Conservation (phyloP, 192 early-diverging fungal species). For the Martensiomyces pterosporus region DNA sequence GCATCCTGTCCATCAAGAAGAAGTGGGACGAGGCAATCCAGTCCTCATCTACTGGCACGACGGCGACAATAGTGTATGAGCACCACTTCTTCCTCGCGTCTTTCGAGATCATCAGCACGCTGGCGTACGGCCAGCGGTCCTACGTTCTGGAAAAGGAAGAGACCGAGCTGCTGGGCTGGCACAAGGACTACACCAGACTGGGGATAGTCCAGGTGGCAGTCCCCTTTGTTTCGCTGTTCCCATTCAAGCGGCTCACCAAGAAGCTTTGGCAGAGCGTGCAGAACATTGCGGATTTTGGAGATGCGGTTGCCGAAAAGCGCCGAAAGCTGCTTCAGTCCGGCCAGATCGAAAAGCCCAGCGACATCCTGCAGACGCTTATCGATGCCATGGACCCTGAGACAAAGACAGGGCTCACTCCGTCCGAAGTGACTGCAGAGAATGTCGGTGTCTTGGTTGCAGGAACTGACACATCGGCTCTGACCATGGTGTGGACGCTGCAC, state of each 20-base stretch:
- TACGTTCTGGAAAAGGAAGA: slow-evolving; percentile 16
- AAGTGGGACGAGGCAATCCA: slow-evolving; percentile 27
- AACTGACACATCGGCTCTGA: slow-evolving; percentile 32
- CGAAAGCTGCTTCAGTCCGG: slow-evolving; percentile 5
- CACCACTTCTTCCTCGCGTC: slow-evolving; percentile 17
- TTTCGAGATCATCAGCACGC: slow-evolving; percentile 24
- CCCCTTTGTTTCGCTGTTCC: slow-evolving; percentile 7
- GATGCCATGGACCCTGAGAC: slow-evolving; percentile 41
- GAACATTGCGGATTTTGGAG: slow-evolving; percentile 17
- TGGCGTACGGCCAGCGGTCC: slow-evolving; percentile 38
- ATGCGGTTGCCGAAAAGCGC: slow-evolving; percentile 4
- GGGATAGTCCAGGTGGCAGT: slow-evolving; percentile 4
- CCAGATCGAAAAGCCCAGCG: slow-evolving; percentile 25
- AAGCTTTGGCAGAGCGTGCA: slow-evolving; percentile 10
- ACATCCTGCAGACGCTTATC: slow-evolving; percentile 39
- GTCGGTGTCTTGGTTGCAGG: slow-evolving; percentile 30
- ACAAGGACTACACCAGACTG: slow-evolving; percentile 11
- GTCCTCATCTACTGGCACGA: not conserved
- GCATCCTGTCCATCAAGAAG: slow-evolving; percentile 13
- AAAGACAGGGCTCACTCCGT: slow-evolving; percentile 21
- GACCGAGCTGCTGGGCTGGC: slow-evolving; percentile 14
- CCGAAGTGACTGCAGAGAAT: slow-evolving; percentile 26
- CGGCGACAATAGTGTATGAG: slow-evolving; percentile 15
- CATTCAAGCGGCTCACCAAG: slow-evolving; percentile 2
- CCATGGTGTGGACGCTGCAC: slow-evolving; percentile 36